A percentile compares a stretch with the other conserved stretches of the same genome.
Evolutionary conservation across 192 early-diverging fungal species (phyloP).

Genomic region (Coemansia sp.): DNA sequence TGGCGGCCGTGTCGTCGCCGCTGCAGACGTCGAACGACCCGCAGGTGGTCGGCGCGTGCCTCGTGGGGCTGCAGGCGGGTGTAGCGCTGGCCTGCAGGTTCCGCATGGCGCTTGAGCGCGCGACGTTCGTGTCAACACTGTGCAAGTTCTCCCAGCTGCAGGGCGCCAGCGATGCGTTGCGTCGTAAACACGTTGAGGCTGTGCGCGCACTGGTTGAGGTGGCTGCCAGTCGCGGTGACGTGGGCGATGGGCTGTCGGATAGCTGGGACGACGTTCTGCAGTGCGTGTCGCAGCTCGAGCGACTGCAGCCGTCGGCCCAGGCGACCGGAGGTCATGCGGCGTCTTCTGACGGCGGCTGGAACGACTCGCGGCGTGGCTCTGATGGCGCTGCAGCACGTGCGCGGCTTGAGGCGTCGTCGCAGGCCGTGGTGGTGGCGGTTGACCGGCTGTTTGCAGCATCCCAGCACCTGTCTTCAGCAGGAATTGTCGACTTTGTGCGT

Average conservation of each 20-base stretch:
- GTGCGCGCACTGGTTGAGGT: constrained; percentile 83
- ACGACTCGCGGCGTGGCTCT: constrained; percentile 4
- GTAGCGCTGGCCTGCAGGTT: constrained; percentile 82
- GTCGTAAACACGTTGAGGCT: constrained; percentile 87
- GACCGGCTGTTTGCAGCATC: constrained; percentile 85
- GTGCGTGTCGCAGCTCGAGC: constrained; percentile 83
- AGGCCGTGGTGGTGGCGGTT: constrained; percentile 72
- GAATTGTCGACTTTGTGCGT: constrained; percentile 87
- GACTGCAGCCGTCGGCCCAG: constrained; percentile 62
- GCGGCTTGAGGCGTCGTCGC: constrained; percentile 62
- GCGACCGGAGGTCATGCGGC: constrained; percentile 1
- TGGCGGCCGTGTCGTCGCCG: constrained; percentile 78
- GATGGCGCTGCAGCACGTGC: constrained; percentile 51
- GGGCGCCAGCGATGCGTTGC: constrained; percentile 74
- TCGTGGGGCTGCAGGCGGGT: constrained; percentile 75
- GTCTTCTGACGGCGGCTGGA: constrained; percentile 10
- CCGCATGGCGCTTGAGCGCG: constrained; percentile 83
- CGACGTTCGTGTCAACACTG: constrained; percentile 90
- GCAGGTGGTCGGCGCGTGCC: constrained; percentile 65
- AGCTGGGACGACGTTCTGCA: constrained; percentile 84
- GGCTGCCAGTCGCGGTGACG: constrained; percentile 55
- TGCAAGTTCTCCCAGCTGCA: constrained; percentile 84
- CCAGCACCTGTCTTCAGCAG: constrained; percentile 70
- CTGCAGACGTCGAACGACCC: constrained; percentile 81
- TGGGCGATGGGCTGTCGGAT: constrained; percentile 62